Conservation (phyloP, 164 flowering plant species). For the Tetracentron sinense region DNA sequence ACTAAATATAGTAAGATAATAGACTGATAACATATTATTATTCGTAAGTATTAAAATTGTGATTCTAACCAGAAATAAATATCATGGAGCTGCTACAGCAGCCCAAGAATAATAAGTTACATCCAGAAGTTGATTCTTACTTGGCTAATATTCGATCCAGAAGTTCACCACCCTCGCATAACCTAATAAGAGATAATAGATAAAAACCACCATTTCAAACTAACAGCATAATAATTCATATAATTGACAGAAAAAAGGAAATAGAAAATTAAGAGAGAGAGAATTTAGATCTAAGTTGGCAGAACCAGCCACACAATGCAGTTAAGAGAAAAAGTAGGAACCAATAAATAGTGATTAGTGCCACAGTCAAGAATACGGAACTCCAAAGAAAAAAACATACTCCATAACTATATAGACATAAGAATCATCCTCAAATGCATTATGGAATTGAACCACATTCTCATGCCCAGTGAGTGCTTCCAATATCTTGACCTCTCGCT, state of each 20-base stretch:
- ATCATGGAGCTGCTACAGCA: no score
- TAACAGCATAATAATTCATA: neutral
- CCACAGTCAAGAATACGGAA: neutral
- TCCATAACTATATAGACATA: conserved; percentile 96
- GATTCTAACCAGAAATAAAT: no score
- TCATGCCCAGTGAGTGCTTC: conserved; percentile 84
- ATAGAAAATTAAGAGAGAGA: neutral
- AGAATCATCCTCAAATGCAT: conserved; percentile 91
- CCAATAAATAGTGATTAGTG: no score
- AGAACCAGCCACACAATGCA: neutral
- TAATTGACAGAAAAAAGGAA: neutral
- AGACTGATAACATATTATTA: neutral
- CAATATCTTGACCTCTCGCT: no score
- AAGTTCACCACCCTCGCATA: conserved; percentile 98
- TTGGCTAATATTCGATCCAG: conserved; percentile 88
- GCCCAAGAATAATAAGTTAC: no score
- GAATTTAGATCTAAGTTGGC: neutral
- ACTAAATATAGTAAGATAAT: neutral
- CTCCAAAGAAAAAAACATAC: conserved; percentile 42
- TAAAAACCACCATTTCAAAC: neutral
- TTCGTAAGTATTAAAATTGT: neutral
- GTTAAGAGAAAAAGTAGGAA: neutral
- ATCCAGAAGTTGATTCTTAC: no score
- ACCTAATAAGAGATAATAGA: conserved; percentile 37
- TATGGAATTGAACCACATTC: conserved; percentile 88